Conservation (phyloP, 2,329 filamentous ascomycete species). For the Xylariaceae sp. region DNA sequence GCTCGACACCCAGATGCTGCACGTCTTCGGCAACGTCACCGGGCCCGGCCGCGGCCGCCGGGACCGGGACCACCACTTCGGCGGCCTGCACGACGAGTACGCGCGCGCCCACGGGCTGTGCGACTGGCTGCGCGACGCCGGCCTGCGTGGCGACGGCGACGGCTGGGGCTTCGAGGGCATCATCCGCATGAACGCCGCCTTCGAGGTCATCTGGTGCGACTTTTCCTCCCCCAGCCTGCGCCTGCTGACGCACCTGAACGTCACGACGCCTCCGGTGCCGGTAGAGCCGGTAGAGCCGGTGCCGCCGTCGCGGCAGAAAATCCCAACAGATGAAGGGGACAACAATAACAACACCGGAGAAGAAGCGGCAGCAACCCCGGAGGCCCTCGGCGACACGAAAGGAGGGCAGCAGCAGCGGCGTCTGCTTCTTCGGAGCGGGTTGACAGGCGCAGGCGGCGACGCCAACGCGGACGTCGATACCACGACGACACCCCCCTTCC, state of each 20-base stretch:
- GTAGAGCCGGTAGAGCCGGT: too few relatives aligned
- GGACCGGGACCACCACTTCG: conserved; percentile 17
- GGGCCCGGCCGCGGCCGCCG: conserved; percentile 20
- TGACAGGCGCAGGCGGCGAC: too few relatives aligned
- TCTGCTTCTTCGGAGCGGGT: too few relatives aligned
- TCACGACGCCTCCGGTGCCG: conserved; percentile 34
- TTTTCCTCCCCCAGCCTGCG: conserved; percentile 36
- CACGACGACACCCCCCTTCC: conserved; percentile 22
- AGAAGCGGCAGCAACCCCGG: too few relatives aligned
- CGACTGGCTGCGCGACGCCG: conserved; percentile 32
- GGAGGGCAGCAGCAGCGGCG: too few relatives aligned
- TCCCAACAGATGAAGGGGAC: too few relatives aligned
- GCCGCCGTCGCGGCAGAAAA: too few relatives aligned
- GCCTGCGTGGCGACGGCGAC: conserved; percentile 32
- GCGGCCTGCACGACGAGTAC: conserved; percentile 38
- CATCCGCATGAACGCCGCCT: conserved; percentile 44
- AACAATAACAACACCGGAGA: too few relatives aligned
- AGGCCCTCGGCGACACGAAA: too few relatives aligned
- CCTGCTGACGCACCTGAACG: conserved; percentile 36
- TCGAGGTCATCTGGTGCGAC: conserved; percentile 46
- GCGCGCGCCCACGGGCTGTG: conserved; percentile 38
- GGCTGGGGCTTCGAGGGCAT: conserved; percentile 43
- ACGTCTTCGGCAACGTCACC: conserved; percentile 38
- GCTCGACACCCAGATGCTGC: conserved; percentile 41
- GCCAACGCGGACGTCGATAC: too few relatives aligned